Evolutionary conservation across 768 basidiomycete species (phyloP).

Genomic region (Cystofilobasidium bisporidii): DNA sequence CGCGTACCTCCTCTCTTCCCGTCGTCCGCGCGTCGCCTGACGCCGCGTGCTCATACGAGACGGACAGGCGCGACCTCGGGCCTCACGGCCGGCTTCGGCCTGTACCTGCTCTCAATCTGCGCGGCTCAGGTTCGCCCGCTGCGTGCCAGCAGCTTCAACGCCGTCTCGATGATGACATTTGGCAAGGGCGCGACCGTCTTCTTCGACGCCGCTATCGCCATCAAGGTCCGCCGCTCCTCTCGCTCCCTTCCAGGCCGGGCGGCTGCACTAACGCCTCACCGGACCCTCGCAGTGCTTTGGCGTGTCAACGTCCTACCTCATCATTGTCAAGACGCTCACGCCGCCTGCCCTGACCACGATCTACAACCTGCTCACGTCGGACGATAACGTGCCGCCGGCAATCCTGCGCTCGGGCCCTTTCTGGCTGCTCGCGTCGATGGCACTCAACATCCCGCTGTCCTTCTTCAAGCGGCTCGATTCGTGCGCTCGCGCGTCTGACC

Average conservation of each 20-base stretch:
- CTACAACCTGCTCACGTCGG: constrained; percentile 65
- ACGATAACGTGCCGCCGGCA: constrained; percentile 50
- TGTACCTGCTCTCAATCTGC: constrained; percentile 78
- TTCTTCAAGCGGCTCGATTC: constrained; percentile 28
- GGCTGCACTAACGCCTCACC: too few species aligned
- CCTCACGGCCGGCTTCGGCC: constrained; percentile 57
- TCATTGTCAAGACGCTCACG: constrained; percentile 86
- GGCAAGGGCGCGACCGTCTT: constrained; percentile 68
- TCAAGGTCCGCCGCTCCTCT: constrained; percentile 38
- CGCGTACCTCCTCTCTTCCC: neutral
- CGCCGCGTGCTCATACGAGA: too few species aligned
- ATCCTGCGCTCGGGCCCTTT: constrained; percentile 48
- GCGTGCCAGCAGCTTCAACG: constrained; percentile 71
- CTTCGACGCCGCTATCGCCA: constrained; percentile 28
- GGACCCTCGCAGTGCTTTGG: constrained; percentile 15
- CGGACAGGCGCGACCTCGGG: constrained; percentile 24
- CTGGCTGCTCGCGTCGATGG: constrained; percentile 12
- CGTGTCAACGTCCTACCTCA: constrained; percentile 49
- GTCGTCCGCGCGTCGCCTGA: too few species aligned
- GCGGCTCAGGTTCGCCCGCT: constrained; percentile 61
- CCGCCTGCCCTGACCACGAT: constrained; percentile 50
- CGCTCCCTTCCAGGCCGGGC: too few species aligned
- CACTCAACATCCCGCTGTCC: constrained; percentile 18
- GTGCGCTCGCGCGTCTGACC: neutral
- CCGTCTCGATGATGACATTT: constrained; percentile 74